Evolutionary conservation across 768 basidiomycete genomes (phyloP), one percentile per base, ranked within the genome.

Genomic region (Rickenella mellea): DNA sequence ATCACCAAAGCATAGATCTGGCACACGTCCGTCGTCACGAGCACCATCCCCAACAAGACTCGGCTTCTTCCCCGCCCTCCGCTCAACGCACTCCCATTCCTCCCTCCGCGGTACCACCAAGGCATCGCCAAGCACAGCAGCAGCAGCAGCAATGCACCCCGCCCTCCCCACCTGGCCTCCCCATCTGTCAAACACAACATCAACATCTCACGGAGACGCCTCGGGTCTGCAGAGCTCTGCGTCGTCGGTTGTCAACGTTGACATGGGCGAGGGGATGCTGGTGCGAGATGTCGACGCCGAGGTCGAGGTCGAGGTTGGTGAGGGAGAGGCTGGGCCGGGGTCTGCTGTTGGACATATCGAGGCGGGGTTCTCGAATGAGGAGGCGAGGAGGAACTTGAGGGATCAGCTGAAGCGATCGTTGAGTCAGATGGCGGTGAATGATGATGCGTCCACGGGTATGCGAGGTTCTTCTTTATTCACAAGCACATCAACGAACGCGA

Each of bases 401-500:
- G 84, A 85, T 47, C 82, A 87, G 45, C 59, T 88, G 26, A 69
- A 81, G 57, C 71, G 69, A 45, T 86, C 83, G 2, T 61, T 89
- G 41, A 79, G 61, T 50, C 67, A 67, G 44, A 69, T 67, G 55
- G 67, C 64, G 28, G 66, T 69, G 14, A 67, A 64, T 36, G 3
- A 17, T 17, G 29, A 17, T 21, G 24, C 41, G 10, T 31, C 8
- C 20, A 17, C 29, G 6, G 29, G 41, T 42, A 21, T 5, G 28
- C 7, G 10, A 26, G 7, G 33, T 6, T 14, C 5, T 5, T 14
- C 5, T 14, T 5, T 14, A n/a, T n/a, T 14, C 32, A 17, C 22
- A n/a, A n/a, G n/a, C n/a, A n/a, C n/a, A n/a, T n/a, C n/a, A n/a
- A n/a, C n/a, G n/a, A n/a, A n/a, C n/a, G n/a, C n/a, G n/a, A n/a